phyloP scores from a whole-genome alignment of 2,329 filamentous ascomycete species.

The Anisogramma anomala region DNA sequence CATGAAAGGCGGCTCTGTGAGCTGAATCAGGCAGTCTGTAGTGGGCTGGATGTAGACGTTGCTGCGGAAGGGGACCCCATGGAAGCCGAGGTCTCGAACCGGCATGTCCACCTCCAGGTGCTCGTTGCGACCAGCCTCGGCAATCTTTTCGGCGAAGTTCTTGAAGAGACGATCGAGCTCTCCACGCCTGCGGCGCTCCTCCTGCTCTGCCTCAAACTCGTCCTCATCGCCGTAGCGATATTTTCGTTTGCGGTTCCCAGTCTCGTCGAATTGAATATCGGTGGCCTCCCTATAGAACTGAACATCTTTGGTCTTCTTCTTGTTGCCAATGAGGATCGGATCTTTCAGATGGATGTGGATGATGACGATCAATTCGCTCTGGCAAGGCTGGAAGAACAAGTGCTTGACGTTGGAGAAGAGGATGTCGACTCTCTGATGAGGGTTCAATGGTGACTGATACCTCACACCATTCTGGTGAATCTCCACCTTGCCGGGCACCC shows the following conservation, averaged over 20 bases:
- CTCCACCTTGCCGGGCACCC: constrained; percentile 88
- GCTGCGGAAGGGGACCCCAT: constrained; percentile 88
- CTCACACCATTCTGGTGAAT: constrained; percentile 99
- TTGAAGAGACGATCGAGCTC: constrained; percentile 94
- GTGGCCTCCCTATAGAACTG: constrained; percentile 98
- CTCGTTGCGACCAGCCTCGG: constrained; percentile 85
- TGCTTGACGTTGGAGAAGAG: constrained; percentile 98
- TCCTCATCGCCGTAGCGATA: constrained; percentile 97
- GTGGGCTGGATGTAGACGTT: constrained; percentile 94
- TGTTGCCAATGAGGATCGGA: constrained; percentile 93
- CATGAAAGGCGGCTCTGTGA: constrained; percentile 94
- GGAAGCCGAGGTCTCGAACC: constrained; percentile 91
- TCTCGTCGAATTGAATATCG: constrained; percentile 97
- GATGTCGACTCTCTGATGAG: constrained; percentile 77
- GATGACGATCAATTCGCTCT: constrained; percentile 91
- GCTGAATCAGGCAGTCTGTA: constrained; percentile 91
- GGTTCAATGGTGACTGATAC: constrained; percentile 72
- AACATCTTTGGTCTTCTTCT: constrained; percentile 96
- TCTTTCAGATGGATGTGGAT: constrained; percentile 98
- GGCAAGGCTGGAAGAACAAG: constrained; percentile 95
- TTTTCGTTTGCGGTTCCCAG: constrained; percentile 93
- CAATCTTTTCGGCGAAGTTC: constrained; percentile 92
- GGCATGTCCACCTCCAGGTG: constrained; percentile 91
- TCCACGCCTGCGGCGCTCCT: constrained; percentile 82
- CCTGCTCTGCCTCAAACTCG: constrained; percentile 96